Conservation (phyloP, 1,139 yeast genomes). For the Saccharomyces hybrid region DNA sequence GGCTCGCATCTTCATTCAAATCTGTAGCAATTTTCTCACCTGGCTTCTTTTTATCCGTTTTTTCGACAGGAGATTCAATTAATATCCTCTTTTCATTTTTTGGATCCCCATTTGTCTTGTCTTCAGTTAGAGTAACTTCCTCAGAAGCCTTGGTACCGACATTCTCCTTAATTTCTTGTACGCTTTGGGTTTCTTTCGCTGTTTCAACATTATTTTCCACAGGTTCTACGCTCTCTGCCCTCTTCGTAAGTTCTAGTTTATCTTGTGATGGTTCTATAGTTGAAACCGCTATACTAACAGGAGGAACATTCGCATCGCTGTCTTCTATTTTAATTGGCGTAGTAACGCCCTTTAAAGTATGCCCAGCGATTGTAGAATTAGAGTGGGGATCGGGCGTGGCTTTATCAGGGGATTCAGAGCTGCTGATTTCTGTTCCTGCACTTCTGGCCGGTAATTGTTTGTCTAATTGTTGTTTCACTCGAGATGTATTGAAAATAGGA, state of each 20-base stretch:
- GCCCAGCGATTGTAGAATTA: not conserved
- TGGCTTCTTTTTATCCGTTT: not conserved
- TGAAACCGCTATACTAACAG: not conserved
- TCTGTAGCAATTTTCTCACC: not conserved
- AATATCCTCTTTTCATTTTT: not conserved
- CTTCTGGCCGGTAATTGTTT: not conserved
- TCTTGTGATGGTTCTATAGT: not conserved
- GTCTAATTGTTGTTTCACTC: not conserved
- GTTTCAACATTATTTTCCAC: not conserved
- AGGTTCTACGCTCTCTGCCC: not conserved
- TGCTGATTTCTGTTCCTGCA: not conserved
- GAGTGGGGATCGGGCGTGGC: not conserved
- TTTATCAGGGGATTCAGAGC: not conserved
- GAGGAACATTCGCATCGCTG: not conserved
- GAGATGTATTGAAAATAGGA: slow-evolving; percentile 19
- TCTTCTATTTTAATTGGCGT: not conserved
- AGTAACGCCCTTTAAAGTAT: not conserved
- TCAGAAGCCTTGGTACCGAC: not conserved
- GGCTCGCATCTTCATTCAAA: not conserved
- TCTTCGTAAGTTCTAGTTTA: not conserved
- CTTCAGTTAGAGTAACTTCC: not conserved
- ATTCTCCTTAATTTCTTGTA: not conserved
- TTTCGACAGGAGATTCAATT: not conserved
- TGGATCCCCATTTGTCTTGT: not conserved
- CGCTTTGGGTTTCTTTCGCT: not conserved